Evolutionary conservation across 495 filamentous ascomycete genomes (phyloP).

Genomic region (Tetracladium marchalianum): DNA sequence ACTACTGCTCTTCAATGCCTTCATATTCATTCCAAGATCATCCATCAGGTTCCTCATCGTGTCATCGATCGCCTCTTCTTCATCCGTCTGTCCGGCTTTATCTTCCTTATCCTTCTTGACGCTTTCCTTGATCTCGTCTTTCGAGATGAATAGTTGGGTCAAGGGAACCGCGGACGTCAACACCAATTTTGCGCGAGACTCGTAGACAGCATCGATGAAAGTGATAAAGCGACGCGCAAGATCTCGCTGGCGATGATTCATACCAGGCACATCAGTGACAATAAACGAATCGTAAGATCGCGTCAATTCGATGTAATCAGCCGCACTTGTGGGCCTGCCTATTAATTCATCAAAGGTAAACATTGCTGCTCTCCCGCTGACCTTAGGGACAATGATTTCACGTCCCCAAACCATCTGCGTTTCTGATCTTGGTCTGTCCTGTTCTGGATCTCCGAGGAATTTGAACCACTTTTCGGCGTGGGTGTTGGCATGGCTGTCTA

Average conservation of each 20-base stretch:
- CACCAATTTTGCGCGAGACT: slow-evolving; percentile 78
- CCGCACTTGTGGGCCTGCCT: slow-evolving; percentile 75
- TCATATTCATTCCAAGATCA: slow-evolving; percentile 79
- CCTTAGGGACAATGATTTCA: slow-evolving; percentile 74
- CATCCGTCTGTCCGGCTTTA: slow-evolving; percentile 30
- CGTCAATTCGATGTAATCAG: slow-evolving; percentile 91
- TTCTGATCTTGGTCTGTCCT: slow-evolving; percentile 65
- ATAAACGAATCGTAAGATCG: slow-evolving; percentile 86
- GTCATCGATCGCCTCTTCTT: slow-evolving; percentile 58
- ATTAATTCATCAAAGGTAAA: slow-evolving; percentile 90
- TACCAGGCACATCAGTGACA: slow-evolving; percentile 81
- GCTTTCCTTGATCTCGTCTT: slow-evolving; percentile 55
- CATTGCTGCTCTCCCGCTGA: slow-evolving; percentile 77
- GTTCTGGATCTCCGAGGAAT: slow-evolving; percentile 75
- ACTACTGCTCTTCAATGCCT: slow-evolving; percentile 71
- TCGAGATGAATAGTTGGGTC: slow-evolving; percentile 79
- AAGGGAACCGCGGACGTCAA: slow-evolving; percentile 82
- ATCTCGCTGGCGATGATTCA: slow-evolving; percentile 81
- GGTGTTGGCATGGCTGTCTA: slow-evolving; percentile 62
- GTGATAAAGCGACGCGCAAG: slow-evolving; percentile 90
- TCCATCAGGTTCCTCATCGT: slow-evolving; percentile 90
- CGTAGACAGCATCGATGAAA: slow-evolving; percentile 93
- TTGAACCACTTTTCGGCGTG: slow-evolving; percentile 93
- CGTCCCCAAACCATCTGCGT: slow-evolving; percentile 90
- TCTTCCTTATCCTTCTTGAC: slow-evolving; percentile 29